Percentiles rank a stretch among this genome's conserved stretches.
Evolutionary conservation across 352 stramenopile species (phyloP).

Genomic region (Phytophthora citricola): DNA sequence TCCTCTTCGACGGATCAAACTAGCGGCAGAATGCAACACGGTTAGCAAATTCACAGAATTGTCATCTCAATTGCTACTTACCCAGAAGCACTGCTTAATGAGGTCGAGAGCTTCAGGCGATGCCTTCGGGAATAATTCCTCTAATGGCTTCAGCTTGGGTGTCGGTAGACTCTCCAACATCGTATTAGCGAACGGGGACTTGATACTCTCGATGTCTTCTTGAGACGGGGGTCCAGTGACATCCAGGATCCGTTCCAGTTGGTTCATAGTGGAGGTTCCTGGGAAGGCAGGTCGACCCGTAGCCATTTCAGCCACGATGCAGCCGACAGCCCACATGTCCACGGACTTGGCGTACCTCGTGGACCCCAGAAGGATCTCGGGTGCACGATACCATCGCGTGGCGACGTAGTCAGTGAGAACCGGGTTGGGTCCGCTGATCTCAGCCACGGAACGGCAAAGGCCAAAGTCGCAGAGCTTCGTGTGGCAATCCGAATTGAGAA

Average conservation of each 20-base stretch:
- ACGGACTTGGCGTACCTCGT: slow-evolving; percentile 94
- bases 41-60: slow-evolving; percentile 4
- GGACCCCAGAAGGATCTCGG: slow-evolving; percentile 95
- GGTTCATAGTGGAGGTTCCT: slow-evolving; percentile 96
- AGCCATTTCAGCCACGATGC: slow-evolving; percentile 96
- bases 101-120: slow-evolving; percentile 90
- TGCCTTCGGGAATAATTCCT: slow-evolving; percentile 90
- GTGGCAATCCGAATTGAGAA: slow-evolving; percentile 96
- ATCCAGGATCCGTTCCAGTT: slow-evolving; percentile 96
- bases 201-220: slow-evolving; percentile 92
- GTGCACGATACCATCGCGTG: slow-evolving; percentile 96
- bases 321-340: slow-evolving; percentile 95
- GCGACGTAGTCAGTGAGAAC: slow-evolving; percentile 97
- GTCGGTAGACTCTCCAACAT: slow-evolving; percentile 94
- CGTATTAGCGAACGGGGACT: slow-evolving; percentile 92
- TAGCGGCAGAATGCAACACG: slow-evolving; percentile 32
- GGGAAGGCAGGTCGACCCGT: slow-evolving; percentile 93
- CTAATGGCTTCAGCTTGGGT: slow-evolving; percentile 73
- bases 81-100: slow-evolving; percentile 89
- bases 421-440: slow-evolving; percentile 79
- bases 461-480: slow-evolving; percentile 97
- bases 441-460: slow-evolving; percentile 92
- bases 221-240: slow-evolving; percentile 90
- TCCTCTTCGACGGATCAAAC: slow-evolving; percentile 94
- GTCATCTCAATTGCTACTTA: slow-evolving; percentile 27